Evolutionary conservation across 176 grass and related monocot genomes (phyloP), one percentile per base, ranked within the genome.

Genomic region (Musa beccarii): DNA sequence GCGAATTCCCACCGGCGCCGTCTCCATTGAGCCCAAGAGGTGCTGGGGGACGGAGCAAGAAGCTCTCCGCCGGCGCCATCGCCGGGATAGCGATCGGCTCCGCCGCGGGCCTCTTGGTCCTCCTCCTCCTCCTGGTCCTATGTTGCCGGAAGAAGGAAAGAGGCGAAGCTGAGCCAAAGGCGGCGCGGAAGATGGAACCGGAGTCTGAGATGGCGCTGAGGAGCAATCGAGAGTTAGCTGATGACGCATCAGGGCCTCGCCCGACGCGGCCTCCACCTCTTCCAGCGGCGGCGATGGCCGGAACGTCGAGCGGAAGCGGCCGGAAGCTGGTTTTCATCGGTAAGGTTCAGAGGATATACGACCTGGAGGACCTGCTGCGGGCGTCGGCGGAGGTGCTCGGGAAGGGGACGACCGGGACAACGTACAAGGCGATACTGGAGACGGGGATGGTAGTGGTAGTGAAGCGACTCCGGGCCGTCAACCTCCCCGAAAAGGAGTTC

Each of bases 351-450:
- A 84, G 85, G 68, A 85, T 81, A 17, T 96, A 96, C 77, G 86
- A 91, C 71, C 86, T 96, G 8, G 84, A 96, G 81, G 92, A 91
- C 79, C 84, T 96, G 34, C 86, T 96, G 16, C 84, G 86, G 65
- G 84, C 92, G 75, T 91, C 92, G 17, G 89, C 92, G 1, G 92
- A 96, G 92, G 89, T 96, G 0, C 89, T 96, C 0, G 92, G 92
- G 11, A 96, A 91, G 84, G 92, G 92, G 71, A 88, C 84, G 24
- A 89, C 86, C 69, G 92, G 92, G 8, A 96, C 92, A 12, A 96
- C 92, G 24, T 96, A 96, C 84, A 96, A 91, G 51, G 88, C 88
- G 5, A 83, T 92, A 7, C 83, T 85, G 34, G 93, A 96, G 78
- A 90, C 90, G 83, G 83, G 87, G 10, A 70, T 83, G 11, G 84